Conservation (phyloP, 345 rosid species). For the Citrus inodora region DNA sequence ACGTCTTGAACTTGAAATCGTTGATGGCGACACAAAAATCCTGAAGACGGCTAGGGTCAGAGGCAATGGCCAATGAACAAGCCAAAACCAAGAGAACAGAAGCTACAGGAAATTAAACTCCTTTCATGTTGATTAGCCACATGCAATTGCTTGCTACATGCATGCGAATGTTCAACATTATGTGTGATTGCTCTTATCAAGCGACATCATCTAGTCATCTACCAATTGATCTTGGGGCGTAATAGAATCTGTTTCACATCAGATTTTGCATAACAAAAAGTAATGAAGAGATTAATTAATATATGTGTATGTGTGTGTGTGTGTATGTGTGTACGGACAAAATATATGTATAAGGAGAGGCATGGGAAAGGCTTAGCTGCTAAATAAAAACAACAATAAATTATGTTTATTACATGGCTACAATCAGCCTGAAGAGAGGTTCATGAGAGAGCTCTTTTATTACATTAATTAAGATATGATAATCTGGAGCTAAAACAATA, state of each 20-base stretch:
- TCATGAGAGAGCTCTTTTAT: too few relatives aligned
- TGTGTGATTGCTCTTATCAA: too few relatives aligned
- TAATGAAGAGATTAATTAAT: too few relatives aligned
- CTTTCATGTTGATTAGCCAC: constrained; percentile 10
- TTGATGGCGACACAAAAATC: constrained; percentile 25
- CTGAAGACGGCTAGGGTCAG: constrained; percentile 11
- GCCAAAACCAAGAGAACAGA: constrained; percentile 17
- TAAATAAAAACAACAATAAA: neutral
- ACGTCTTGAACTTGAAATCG: neutral
- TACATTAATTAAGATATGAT: neutral
- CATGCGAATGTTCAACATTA: too few relatives aligned
- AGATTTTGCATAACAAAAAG: too few relatives aligned
- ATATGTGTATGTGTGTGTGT: too few relatives aligned
- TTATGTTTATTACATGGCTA: too few relatives aligned
- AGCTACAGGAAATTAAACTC: neutral
- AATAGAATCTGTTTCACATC: too few relatives aligned
- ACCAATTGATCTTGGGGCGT: too few relatives aligned
- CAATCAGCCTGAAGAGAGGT: neutral
- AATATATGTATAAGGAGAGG: neutral
- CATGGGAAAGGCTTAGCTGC: neutral
- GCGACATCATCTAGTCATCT: too few relatives aligned
- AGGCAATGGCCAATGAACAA: constrained; percentile 9
- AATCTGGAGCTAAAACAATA: neutral
- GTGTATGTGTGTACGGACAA: too few relatives aligned
- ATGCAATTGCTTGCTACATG: too few relatives aligned